Evolutionary conservation across 805 yeast species (phyloP).

Genomic region (Jamesozyma spencerorum): DNA sequence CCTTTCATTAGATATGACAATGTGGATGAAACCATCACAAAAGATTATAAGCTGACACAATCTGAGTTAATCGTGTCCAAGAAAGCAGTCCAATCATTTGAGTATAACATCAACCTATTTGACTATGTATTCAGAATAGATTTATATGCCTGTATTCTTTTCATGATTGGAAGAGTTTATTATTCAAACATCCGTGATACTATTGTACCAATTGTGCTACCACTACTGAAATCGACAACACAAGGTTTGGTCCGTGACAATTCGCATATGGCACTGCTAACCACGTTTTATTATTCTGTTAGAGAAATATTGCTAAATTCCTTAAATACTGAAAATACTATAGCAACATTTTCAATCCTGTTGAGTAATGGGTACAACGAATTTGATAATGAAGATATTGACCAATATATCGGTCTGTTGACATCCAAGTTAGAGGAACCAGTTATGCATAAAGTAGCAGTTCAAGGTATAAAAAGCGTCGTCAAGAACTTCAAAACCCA

Average conservation of each 20-base stretch:
- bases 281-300: constrained; percentile 33
- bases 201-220: constrained; percentile 44
- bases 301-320: constrained; percentile 16
- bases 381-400: constrained; percentile 32
- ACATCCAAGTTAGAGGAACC: constrained; percentile 30
- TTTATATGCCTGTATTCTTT: constrained; percentile 59
- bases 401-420: constrained; percentile 29
- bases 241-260: constrained; percentile 24
- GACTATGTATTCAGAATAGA: constrained; percentile 65
- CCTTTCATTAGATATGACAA: constrained; percentile 49
- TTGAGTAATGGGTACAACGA: constrained; percentile 30
- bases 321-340: constrained; percentile 28
- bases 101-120: constrained; percentile 54
- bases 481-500: not conserved
- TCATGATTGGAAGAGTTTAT: constrained; percentile 49
- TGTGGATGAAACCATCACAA: constrained; percentile 1
- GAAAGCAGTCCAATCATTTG: constrained; percentile 42
- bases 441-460: constrained; percentile 34
- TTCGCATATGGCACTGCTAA: constrained; percentile 24
- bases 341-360: constrained; percentile 38
- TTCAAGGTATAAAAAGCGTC: constrained; percentile 38
- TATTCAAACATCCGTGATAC: constrained; percentile 34
- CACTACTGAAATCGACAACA: constrained; percentile 40
- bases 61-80: constrained; percentile 37
- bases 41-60: constrained; percentile 6